Base-by-base conservation (phyloP, 225 moss, liverwort and hornwort genomes). In the Sphagnum contortum region DNA sequence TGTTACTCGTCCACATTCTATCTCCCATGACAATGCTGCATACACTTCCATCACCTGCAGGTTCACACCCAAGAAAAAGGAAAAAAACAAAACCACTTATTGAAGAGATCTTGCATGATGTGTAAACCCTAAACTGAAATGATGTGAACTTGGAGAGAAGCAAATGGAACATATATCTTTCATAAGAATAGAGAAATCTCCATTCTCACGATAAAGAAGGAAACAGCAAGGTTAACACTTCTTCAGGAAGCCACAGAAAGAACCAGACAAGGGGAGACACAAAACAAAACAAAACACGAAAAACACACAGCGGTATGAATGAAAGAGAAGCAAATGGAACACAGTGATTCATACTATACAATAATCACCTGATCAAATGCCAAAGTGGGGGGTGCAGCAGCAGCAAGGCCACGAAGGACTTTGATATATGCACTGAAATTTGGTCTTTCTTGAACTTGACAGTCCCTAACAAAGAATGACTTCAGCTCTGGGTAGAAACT, bases 41-140 rank as follows among this genome's bases (percentile, higher is more conserved):
- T 90, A 76, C 49, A 96, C 80, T 12, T 85, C 80, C 87, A 96
- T 71, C 52, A 92, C 92, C 96, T 96, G 68, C 59, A 29, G 2
- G n/a, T 57, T 68, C 6, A 50, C 44, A 48, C 12, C 60, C 12
- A 13, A 6, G 2, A 7, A 60, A 60, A 10, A 53, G 53, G 8
- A 53, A 10, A 53, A 53, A 10, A 53, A n/a, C n/a, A n/a, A 58
- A 58, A 57, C 3, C 44, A 29, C 29, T 29, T 29, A 29, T 29
- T 29, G 29, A 29, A 29, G 29, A 29, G 29, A 29, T 29, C 29
- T 29, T 29, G 29, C 29, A 29, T 29, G 29, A 29, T 1, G 1
- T 59, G 59, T 44, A 75, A 6, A 9, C 47, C 48, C 58, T 66
- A 56, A n/a, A 56, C n/a, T 9, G 9, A 29, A 29, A 29, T 29